phyloP scores from a whole-genome alignment of 78 protist genomes.

The Dictyostelium capitatum region DNA sequence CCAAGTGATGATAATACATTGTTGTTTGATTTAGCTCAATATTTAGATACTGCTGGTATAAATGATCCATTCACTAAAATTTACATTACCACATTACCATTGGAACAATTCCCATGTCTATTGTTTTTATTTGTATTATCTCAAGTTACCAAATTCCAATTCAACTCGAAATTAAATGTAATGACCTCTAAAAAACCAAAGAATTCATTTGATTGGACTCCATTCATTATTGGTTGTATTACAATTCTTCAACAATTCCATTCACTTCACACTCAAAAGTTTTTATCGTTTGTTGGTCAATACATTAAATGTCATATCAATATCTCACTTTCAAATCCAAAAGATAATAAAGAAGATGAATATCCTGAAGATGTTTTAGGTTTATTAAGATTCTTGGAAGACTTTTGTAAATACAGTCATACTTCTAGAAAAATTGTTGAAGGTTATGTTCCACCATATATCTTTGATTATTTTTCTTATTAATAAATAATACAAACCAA shows the following conservation, averaged over 20 bases:
- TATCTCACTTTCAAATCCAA: slow-evolving; percentile 40
- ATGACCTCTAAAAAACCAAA: slow-evolving; percentile 44
- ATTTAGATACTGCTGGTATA: slow-evolving; percentile 89
- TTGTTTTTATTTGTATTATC: slow-evolving; percentile 66
- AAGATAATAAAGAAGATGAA: slow-evolving; percentile 31
- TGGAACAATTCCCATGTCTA: slow-evolving; percentile 77
- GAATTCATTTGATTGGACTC: slow-evolving; percentile 86
- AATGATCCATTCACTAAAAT: slow-evolving; percentile 89
- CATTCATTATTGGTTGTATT: slow-evolving; percentile 92
- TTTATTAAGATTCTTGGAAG: slow-evolving; percentile 83
- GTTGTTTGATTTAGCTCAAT: slow-evolving; percentile 85
- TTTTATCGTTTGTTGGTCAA: slow-evolving; percentile 89
- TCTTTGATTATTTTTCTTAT: slow-evolving; percentile 76
- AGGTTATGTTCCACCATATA: slow-evolving; percentile 82
- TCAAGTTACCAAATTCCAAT: slow-evolving; percentile 73
- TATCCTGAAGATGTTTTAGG: slow-evolving; percentile 87
- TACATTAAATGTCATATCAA: slow-evolving; percentile 84
- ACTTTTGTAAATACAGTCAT: slow-evolving; percentile 80
- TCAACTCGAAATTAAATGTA: slow-evolving; percentile 44
- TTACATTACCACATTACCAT: slow-evolving; percentile 87
- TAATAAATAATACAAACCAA: too few relatives aligned
- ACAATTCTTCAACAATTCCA: slow-evolving; percentile 96
- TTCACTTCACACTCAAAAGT: slow-evolving; percentile 74
- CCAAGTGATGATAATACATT: slow-evolving; percentile 90
- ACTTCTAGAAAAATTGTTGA: slow-evolving; percentile 71